Base-by-base conservation (phyloP, 2,329 filamentous ascomycete species). In the Cordyceps farinosa region DNA sequence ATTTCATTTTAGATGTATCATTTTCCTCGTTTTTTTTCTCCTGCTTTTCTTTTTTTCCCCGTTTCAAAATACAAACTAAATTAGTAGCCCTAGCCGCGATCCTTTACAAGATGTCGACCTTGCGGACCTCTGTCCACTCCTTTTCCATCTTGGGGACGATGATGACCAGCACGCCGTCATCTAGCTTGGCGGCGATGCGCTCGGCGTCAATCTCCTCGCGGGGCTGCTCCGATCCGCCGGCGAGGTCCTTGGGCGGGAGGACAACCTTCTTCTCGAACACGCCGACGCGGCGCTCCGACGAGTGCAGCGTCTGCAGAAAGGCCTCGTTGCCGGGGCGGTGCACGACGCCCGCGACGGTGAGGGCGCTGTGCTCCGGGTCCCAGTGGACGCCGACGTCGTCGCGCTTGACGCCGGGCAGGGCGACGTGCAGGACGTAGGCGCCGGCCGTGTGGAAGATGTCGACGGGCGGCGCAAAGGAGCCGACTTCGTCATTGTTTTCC, bases 341-440 rank as follows among this genome's bases (percentile, higher is more conserved):
- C 9, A 92, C 82, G 0, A 93, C 87, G 58, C 91, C 91, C 1
- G 87, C 82, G 61, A 96, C 78, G 68, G 82, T 85, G 48, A 96
- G 78, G 62, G 84, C 79, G 53, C 80, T 83, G 70, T 85, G 86
- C 64, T 91, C 88, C 0, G 84, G 81, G 68, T 94, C 86, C 85
- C 90, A 96, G 73, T 88, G 87, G 52, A 95, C 85, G 63, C 84
- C 88, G 6, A 95, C 79, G 70, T 95, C 90, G 69, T 91, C 84
- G 76, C 92, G 93, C 77, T 88, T 88, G 1, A 88, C 90, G 32
- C 91, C 91, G 0, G 92, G 90, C 0, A 96, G 81, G 1, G 90
- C 88, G 70, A 92, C 78, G 74, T 95, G 90, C 9, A 95, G 77
- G 50, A 92, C 78, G 72, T 87, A 92, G 15, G 85, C 76, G 38